A percentile compares a stretch with the other conserved stretches of the same genome.
Conservation (phyloP, 306 rosid species). For the Prunus kanzakura region DNA sequence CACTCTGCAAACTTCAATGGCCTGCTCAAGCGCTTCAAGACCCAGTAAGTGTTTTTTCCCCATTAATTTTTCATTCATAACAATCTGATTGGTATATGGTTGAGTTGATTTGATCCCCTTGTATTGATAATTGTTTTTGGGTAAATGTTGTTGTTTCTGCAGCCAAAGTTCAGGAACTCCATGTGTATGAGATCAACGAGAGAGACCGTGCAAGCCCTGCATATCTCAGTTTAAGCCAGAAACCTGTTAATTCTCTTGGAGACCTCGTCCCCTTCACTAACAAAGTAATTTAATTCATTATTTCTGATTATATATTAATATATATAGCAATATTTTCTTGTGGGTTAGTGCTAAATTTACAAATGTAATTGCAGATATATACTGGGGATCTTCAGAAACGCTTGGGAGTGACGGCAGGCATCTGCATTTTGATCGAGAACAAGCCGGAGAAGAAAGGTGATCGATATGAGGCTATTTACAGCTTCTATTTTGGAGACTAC, state of each 20-base stretch:
- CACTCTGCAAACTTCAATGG: not conserved
- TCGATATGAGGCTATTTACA: slow-evolving; percentile 22
- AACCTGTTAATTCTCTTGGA: slow-evolving; percentile 53
- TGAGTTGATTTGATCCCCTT: not conserved
- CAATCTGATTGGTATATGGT: not conserved
- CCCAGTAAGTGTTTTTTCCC: slow-evolving; percentile 2
- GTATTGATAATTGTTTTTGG: not conserved
- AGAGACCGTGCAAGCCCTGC: slow-evolving; percentile 70
- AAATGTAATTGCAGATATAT: slow-evolving; percentile 8
- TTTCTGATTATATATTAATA: too few relatives aligned
- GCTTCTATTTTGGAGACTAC: slow-evolving; percentile 51
- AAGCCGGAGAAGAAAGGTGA: slow-evolving; percentile 49
- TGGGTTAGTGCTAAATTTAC: too few relatives aligned
- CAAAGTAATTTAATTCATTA: slow-evolving; percentile 36
- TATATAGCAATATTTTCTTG: too few relatives aligned
- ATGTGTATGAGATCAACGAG: slow-evolving; percentile 70
- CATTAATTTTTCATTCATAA: not conserved
- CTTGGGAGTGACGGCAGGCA: slow-evolving; percentile 17
- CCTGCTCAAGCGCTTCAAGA: slow-evolving; percentile 16
- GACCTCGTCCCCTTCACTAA: slow-evolving; percentile 73
- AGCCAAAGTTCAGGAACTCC: slow-evolving; percentile 59
- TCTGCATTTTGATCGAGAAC: slow-evolving; percentile 41
- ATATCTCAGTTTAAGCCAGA: slow-evolving; percentile 62
- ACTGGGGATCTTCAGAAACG: slow-evolving; percentile 29
- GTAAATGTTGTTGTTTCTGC: slow-evolving; percentile 2